phyloP scores from a whole-genome alignment of 768 basidiomycete species.

The Ramaria sp. region DNA sequence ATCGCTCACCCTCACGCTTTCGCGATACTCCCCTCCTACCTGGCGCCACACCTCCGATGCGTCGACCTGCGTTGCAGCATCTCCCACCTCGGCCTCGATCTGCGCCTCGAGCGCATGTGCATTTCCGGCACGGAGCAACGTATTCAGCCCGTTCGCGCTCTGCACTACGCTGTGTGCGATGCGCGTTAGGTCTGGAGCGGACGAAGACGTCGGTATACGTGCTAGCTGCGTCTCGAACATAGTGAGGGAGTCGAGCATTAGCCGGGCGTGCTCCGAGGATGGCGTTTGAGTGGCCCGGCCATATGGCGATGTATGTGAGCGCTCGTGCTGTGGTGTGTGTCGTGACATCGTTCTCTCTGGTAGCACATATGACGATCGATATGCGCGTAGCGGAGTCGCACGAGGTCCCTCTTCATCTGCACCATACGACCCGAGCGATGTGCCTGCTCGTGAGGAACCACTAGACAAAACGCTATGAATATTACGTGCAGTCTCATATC shows the following conservation, averaged over 20 bases:
- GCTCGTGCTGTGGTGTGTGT: neutral
- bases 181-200: constrained; percentile 42
- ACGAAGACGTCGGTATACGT: constrained; percentile 34
- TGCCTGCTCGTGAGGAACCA: constrained; percentile 15
- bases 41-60: constrained; percentile 53
- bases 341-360: constrained; percentile 9
- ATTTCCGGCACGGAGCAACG: constrained; percentile 44
- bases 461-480: constrained; percentile 11
- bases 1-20: constrained; percentile 61
- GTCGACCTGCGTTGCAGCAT: constrained; percentile 26
- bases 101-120: constrained; percentile 57
- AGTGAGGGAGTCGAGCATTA: constrained; percentile 58
- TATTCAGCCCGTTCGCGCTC: constrained; percentile 58
- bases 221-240: constrained; percentile 61
- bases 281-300: constrained; percentile 8
- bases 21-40: constrained; percentile 63
- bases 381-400: constrained; percentile 28
- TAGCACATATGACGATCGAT: constrained; percentile 31
- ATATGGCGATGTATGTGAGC: neutral
- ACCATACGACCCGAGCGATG: constrained; percentile 25
- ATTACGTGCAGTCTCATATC: neutral
- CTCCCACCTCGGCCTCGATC: constrained; percentile 65
- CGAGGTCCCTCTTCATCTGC: constrained; percentile 22
- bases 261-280: constrained; percentile 46
- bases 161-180: constrained; percentile 54